phyloP scores from a whole-genome alignment of 1,284 basidiomycete genomes.

The Naganishia sp. region DNA sequence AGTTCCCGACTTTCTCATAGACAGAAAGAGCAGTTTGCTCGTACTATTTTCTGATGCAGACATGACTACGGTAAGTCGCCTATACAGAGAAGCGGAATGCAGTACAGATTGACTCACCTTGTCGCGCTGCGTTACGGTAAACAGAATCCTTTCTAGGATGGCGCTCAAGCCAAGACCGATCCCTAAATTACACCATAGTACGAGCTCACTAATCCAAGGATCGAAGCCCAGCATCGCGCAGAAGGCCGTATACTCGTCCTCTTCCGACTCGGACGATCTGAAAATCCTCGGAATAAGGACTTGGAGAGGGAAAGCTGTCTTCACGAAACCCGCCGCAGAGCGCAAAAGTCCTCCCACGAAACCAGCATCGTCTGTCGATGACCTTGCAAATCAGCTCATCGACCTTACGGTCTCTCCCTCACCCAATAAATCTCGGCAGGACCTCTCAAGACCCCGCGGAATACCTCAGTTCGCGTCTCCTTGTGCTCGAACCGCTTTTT shows the following conservation, averaged over 20 bases:
- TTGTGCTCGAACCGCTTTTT: constrained; percentile 38
- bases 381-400: constrained; percentile 24
- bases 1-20: too few species aligned
- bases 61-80: constrained; percentile 2
- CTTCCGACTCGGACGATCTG: constrained; percentile 6
- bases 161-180: constrained; percentile 2
- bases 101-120: not conserved
- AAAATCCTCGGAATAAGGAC: constrained; percentile 12
- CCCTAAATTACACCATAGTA: not conserved
- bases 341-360: not conserved
- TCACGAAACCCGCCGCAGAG: not conserved
- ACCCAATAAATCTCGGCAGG: not conserved
- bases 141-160: constrained; percentile 16
- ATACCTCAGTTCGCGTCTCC: constrained; percentile 33
- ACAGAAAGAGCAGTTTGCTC: too few species aligned
- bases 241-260: too few species aligned
- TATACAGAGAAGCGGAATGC: not conserved
- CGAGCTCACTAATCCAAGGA: too few species aligned
- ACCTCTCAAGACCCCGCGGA: constrained; percentile 35
- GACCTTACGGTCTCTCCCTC: constrained; percentile 30
- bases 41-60: not conserved
- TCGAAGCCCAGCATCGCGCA: too few species aligned
- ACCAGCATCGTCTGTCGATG: not conserved
- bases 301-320: constrained; percentile 17
- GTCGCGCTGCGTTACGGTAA: not conserved